A percentile compares a stretch with the other conserved stretches of the same genome.
phyloP scores from a whole-genome alignment of 345 rosid species.

The Euphorbia peplus region DNA sequence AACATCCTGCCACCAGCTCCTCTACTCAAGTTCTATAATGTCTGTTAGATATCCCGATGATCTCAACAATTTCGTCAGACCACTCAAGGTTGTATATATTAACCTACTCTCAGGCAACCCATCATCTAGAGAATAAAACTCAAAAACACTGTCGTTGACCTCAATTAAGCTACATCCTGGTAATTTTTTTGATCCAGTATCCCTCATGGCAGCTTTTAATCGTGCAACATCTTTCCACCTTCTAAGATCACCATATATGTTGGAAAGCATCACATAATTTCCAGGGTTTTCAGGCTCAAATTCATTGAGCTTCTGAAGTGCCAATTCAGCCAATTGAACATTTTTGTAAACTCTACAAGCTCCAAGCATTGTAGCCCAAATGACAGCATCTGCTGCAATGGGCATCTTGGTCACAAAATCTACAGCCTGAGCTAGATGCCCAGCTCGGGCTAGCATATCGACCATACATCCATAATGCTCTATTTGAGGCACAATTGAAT shows the following conservation, averaged over 20 bases:
- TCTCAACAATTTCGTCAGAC: conserved; percentile 39
- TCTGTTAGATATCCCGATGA: conserved; percentile 14
- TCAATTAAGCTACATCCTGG: conserved; percentile 84
- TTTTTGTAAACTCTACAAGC: conserved; percentile 72
- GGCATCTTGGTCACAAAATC: conserved; percentile 69
- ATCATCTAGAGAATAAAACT: conserved; percentile 75
- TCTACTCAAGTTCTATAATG: conserved; percentile 11
- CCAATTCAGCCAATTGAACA: conserved; percentile 66
- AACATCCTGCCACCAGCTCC: not conserved
- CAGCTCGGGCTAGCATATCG: conserved; percentile 75
- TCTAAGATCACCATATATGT: conserved; percentile 65
- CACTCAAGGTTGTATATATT: conserved; percentile 47
- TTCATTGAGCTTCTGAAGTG: conserved; percentile 52
- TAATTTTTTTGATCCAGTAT: conserved; percentile 64
- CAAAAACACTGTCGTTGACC: conserved; percentile 49
- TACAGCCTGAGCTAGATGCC: conserved; percentile 63
- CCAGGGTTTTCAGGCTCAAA: conserved; percentile 74
- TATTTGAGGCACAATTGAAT: conserved; percentile 57
- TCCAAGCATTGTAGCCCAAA: conserved; percentile 79
- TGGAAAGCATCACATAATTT: conserved; percentile 69
- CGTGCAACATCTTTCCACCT: conserved; percentile 71
- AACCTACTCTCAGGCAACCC: conserved; percentile 53
- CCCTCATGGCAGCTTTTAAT: conserved; percentile 73
- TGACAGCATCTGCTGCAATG: conserved; percentile 65
- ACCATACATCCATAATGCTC: conserved; percentile 90